Evolutionary conservation across 768 basidiomycete genomes (phyloP).

Genomic region (Naematelia encephala): DNA sequence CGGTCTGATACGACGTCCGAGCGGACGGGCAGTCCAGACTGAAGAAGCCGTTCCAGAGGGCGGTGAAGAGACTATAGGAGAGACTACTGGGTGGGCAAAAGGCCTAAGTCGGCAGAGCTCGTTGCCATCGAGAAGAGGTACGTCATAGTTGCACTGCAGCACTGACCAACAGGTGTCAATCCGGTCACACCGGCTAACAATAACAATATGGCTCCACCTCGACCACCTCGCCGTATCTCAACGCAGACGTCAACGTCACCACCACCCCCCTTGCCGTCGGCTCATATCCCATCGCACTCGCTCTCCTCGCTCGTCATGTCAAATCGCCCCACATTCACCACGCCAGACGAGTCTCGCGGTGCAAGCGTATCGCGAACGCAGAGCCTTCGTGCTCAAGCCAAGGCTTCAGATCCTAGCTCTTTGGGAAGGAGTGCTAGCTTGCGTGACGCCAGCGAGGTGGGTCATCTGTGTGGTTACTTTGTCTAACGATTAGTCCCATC

Average conservation of each 20-base stretch:
- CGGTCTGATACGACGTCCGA: constrained; percentile 23
- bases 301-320: constrained; percentile 38
- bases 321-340: constrained; percentile 4
- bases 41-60: constrained; percentile 28
- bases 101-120: constrained; percentile 42
- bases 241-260: constrained; percentile 4
- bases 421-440: constrained; percentile 40
- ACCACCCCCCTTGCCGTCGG: constrained; percentile 12
- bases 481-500: not conserved
- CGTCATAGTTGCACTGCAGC: constrained; percentile 1
- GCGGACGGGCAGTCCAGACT: constrained; percentile 27
- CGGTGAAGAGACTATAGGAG: constrained; percentile 19
- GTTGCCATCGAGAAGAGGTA: constrained; percentile 37
- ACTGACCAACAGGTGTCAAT: constrained; percentile 4
- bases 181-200: not conserved
- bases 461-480: not conserved
- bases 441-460: constrained; percentile 27
- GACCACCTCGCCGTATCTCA: constrained; percentile 33
- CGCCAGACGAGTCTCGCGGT: constrained; percentile 1
- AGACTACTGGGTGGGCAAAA: constrained; percentile 17
- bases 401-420: constrained; percentile 12
- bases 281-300: constrained; percentile 32
- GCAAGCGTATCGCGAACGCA: constrained; percentile 40
- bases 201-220: constrained; percentile 27
- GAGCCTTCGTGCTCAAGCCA: constrained; percentile 43